These are phyloP conservation scores for Sporothrix brasiliensis DNA, from an alignment of 2,329 filamentous ascomycete genomes.

Conservation along the genomic window DNA sequence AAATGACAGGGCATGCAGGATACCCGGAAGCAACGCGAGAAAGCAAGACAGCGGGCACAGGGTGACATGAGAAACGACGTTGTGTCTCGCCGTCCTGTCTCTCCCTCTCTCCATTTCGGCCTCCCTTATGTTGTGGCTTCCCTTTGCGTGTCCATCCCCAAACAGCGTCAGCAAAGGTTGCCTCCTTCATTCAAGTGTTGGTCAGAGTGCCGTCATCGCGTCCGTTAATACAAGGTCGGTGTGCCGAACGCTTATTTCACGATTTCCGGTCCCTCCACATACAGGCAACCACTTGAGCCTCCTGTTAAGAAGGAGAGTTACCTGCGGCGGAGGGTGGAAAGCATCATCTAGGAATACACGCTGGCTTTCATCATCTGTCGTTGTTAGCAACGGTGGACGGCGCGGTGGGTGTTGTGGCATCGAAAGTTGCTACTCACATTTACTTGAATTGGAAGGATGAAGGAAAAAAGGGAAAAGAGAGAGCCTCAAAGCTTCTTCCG, in stretches of 20 bases:
- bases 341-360: constrained; percentile 85
- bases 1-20: constrained; percentile 5
- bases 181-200: constrained; percentile 44
- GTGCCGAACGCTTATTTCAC: constrained; percentile 99
- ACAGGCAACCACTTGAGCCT: constrained; percentile 84
- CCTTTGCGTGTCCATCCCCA: background rate
- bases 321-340: constrained; percentile 66
- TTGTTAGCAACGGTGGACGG: constrained; percentile 41
- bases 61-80: constrained; percentile 17
- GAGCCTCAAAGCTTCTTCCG: constrained; percentile 35
- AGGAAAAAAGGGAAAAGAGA: constrained; percentile 54
- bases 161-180: background rate
- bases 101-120: background rate
- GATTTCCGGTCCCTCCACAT: constrained; percentile 62
- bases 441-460: constrained; percentile 98
- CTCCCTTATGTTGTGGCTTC: background rate
- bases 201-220: constrained; percentile 99
- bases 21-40: constrained; percentile 3
- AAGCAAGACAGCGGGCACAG: constrained; percentile 6
- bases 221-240: constrained; percentile 97
- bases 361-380: constrained; percentile 97
- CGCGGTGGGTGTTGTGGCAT: constrained; percentile 19
- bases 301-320: constrained; percentile 76
- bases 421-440: constrained; percentile 64
- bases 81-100: background rate